Evolutionary conservation across 768 basidiomycete species (phyloP).

Genomic region (Agaricus sinodeliciosus): DNA sequence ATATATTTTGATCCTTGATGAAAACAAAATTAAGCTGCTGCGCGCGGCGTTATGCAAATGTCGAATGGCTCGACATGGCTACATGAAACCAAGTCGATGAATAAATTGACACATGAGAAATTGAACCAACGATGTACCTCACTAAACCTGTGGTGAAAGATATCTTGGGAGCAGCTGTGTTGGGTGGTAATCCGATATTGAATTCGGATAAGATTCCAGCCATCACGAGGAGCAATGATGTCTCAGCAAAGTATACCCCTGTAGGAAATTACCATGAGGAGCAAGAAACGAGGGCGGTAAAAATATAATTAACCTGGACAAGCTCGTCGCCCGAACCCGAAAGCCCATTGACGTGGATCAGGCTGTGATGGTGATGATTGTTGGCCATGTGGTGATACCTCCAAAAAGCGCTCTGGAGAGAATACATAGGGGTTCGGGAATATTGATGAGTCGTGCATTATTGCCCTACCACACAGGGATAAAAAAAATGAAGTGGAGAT

Average conservation of each 20-base stretch:
- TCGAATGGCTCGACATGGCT: conserved; percentile 16
- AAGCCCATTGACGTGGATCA: conserved; percentile 17
- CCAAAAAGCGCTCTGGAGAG: conserved; percentile 16
- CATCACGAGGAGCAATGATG: conserved; percentile 15
- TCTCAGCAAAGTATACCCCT: conserved; percentile 17
- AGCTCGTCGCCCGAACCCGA: conserved; percentile 18
- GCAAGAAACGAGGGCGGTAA: background rate
- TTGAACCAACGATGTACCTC: background rate
- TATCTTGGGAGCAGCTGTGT: background rate
- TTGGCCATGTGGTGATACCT: background rate
- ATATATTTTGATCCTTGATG: too few species aligned
- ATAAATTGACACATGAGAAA: background rate
- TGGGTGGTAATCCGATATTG: conserved; percentile 5
- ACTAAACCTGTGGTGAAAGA: conserved; percentile 15
- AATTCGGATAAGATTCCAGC: conserved; percentile 12
- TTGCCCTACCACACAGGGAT: conserved; percentile 15
- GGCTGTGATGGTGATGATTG: conserved; percentile 7
- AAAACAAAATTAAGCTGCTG: background rate
- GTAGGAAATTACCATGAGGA: too few species aligned
- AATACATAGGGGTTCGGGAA: conserved; percentile 16
- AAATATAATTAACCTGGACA: conserved; percentile 15
- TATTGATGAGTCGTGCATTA: conserved; percentile 19
- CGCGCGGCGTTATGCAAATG: conserved; percentile 8
- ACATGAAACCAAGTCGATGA: background rate
- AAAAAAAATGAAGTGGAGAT: background rate